Percentiles rank a stretch among this genome's conserved stretches.
These are phyloP conservation scores for Saturnispora halmiae DNA, from an alignment of 805 yeast genomes.

Conservation along the genomic window DNA sequence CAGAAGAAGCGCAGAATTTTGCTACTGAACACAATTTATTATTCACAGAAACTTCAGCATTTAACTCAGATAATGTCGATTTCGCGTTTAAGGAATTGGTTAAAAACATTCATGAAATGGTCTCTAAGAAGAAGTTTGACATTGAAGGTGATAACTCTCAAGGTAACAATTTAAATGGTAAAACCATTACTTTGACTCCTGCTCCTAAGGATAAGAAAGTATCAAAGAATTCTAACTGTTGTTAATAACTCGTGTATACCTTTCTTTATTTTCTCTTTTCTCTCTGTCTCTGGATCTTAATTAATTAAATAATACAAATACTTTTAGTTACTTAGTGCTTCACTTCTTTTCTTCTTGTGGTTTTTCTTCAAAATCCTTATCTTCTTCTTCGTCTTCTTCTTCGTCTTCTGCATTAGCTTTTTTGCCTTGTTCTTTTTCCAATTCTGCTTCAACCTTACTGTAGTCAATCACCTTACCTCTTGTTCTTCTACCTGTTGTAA, in stretches of 20 bases:
- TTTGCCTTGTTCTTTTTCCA: constrained; percentile 36
- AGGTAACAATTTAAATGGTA: constrained; percentile 46
- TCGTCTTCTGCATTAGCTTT: constrained; percentile 27
- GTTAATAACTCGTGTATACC: constrained; percentile 33
- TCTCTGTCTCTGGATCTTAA: neutral
- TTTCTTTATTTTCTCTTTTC: neutral
- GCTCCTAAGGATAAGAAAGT: constrained; percentile 73
- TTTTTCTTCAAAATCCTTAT: constrained; percentile 41
- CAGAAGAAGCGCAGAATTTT: constrained; percentile 93
- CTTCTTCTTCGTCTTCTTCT: constrained; percentile 32
- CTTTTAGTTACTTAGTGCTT: constrained; percentile 4
- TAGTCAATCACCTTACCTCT: constrained; percentile 85
- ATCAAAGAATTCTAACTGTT: constrained; percentile 56
- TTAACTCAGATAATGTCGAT: constrained; percentile 91
- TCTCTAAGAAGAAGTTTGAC: constrained; percentile 85
- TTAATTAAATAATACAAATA: neutral
- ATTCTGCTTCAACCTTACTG: constrained; percentile 65
- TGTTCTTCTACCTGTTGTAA: constrained; percentile 79
- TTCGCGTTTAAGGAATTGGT: constrained; percentile 87
- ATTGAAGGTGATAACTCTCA: constrained; percentile 53
- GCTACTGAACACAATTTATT: constrained; percentile 86
- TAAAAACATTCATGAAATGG: constrained; percentile 90
- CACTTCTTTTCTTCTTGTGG: constrained; percentile 15
- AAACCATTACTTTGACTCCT: constrained; percentile 87
- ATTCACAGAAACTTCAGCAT: constrained; percentile 93